These are phyloP conservation scores for Ophiosphaerella herpotricha DNA, from an alignment of 2,329 filamentous ascomycete genomes.

Conservation along the genomic window DNA sequence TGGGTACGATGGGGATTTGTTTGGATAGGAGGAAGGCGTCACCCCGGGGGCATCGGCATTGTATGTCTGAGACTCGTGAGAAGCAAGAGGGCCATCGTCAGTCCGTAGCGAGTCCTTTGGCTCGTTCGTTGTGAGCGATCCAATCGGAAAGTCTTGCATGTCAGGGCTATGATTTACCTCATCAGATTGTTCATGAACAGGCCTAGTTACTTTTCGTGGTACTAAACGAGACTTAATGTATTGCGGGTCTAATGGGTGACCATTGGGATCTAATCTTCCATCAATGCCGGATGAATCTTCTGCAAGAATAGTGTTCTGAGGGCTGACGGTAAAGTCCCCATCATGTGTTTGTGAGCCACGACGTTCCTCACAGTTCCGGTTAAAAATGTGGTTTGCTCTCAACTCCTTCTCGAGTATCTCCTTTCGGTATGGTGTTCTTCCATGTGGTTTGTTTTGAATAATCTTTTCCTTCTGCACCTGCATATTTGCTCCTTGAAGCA, in stretches of 20 bases:
- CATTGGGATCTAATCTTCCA: background rate
- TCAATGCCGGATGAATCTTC: background rate
- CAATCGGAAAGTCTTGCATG: no score
- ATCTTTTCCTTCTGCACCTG: background rate
- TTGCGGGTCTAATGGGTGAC: no score
- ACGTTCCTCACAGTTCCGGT: background rate
- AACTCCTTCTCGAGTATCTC: background rate
- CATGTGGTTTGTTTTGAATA: background rate
- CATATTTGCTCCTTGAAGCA: conserved; percentile 1
- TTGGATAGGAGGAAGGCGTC: background rate
- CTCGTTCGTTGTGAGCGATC: no score
- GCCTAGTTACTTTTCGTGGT: no score
- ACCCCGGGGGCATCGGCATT: no score
- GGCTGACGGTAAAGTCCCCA: background rate
- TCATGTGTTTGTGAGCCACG: background rate
- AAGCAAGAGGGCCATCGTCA: no score
- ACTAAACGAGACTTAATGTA: no score
- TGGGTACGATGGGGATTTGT: background rate
- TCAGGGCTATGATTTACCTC: no score
- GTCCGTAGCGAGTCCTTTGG: no score
- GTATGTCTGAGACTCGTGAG: no score
- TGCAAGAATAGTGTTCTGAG: background rate
- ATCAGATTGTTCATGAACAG: no score
- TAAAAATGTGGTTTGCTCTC: background rate
- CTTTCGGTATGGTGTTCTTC: conserved; percentile 2